phyloP scores from a whole-genome alignment of 164 flowering plant genomes.

The Santalum album region DNA sequence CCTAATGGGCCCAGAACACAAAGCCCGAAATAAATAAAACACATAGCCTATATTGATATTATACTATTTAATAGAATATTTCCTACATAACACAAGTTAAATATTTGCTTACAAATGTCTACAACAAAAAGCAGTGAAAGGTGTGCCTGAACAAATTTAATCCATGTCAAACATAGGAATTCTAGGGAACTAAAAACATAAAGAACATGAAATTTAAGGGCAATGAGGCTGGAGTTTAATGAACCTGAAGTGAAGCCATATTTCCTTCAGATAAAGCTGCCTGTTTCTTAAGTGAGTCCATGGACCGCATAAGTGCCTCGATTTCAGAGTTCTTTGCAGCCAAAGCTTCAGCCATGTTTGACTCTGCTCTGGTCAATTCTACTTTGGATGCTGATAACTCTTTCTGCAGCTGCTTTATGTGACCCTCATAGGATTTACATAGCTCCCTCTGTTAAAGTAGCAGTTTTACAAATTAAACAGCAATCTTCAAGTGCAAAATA shows the following conservation, averaged over 20 bases:
- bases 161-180: too few species aligned
- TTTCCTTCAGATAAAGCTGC: slow-evolving; percentile 85
- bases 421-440: slow-evolving; percentile 68
- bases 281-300: slow-evolving; percentile 80
- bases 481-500: not conserved
- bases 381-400: slow-evolving; percentile 61
- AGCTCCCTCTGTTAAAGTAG: slow-evolving; percentile 63
- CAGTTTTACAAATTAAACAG: slow-evolving; percentile 2
- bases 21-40: too few species aligned
- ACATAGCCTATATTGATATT: too few species aligned
- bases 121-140: too few species aligned
- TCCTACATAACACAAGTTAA: too few species aligned
- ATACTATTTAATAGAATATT: too few species aligned
- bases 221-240: not conserved
- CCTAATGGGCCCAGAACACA: too few species aligned
- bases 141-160: too few species aligned
- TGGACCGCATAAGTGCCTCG: slow-evolving; percentile 59
- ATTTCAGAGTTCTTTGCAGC: slow-evolving; percentile 92
- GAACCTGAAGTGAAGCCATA: slow-evolving; percentile 82
- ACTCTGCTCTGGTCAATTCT: slow-evolving; percentile 63
- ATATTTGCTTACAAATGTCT: too few species aligned
- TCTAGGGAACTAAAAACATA: not conserved
- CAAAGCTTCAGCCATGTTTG: slow-evolving; percentile 76
- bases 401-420: slow-evolving; percentile 67
- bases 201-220: not conserved